Conservation (phyloP, 2,329 filamentous ascomycete genomes). For the Delphinella strobiligena region DNA sequence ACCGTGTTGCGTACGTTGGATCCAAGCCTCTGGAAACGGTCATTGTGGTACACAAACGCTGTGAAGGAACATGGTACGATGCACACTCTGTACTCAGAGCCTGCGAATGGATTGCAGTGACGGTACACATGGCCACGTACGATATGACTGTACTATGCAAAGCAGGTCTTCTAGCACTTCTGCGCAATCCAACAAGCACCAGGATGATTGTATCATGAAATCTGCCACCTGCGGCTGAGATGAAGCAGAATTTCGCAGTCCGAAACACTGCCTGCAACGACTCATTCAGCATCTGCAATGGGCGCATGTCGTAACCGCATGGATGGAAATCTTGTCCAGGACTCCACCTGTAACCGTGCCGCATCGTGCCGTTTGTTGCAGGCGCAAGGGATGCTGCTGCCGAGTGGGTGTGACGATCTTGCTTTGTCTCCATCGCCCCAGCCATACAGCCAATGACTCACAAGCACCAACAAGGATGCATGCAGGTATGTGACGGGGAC, state of each 20-base stretch:
- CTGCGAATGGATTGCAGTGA: too few relatives aligned
- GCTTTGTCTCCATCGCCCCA: slow-evolving; percentile 9
- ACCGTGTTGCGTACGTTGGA: neutral
- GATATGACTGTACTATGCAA: too few relatives aligned
- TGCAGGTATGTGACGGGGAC: slow-evolving; percentile 6
- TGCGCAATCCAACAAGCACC: too few relatives aligned
- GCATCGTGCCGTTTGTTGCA: slow-evolving; percentile 8
- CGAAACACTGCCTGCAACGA: neutral
- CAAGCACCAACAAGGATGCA: slow-evolving; percentile 6
- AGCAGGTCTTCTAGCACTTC: too few relatives aligned
- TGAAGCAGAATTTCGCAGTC: neutral
- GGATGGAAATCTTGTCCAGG: too few relatives aligned
- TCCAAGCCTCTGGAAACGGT: too few relatives aligned
- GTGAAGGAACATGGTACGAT: too few relatives aligned
- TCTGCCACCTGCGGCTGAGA: neutral
- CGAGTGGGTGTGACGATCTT: slow-evolving; percentile 7
- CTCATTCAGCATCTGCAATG: neutral
- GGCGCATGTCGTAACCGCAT: neutral
- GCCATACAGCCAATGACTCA: slow-evolving; percentile 5
- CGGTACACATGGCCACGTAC: too few relatives aligned
- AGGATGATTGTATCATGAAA: too few relatives aligned
- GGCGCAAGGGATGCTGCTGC: slow-evolving; percentile 5
- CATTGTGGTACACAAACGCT: too few relatives aligned
- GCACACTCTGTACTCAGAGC: too few relatives aligned
- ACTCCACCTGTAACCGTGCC: neutral